Evolutionary conservation across 345 rosid genomes (phyloP).

Genomic region (Jatropha curcas): DNA sequence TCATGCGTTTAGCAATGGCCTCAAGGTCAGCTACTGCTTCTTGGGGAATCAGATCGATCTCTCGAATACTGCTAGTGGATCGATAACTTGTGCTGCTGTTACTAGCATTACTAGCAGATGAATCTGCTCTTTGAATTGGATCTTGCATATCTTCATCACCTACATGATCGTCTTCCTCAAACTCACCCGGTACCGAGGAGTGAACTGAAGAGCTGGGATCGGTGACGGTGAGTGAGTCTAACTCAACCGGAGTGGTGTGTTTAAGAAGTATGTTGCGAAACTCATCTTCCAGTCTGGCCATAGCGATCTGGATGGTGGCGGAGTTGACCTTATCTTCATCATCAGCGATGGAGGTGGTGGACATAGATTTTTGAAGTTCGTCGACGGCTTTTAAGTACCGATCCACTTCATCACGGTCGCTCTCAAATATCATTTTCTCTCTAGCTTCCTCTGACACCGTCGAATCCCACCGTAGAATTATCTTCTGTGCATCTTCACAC

Average conservation of each 20-base stretch:
- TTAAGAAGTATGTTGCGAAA: conserved; percentile 71
- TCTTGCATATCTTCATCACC: conserved; percentile 10
- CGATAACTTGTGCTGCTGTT: conserved; percentile 43
- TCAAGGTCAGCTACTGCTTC: conserved; percentile 71
- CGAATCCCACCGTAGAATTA: conserved; percentile 91
- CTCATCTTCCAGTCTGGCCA: conserved; percentile 98
- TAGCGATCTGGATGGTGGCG: conserved; percentile 85
- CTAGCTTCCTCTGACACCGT: conserved; percentile 82
- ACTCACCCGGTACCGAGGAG: conserved; percentile 14
- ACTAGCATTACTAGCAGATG: conserved; percentile 1
- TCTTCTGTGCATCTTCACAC: conserved; percentile 64
- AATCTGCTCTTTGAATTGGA: conserved; percentile 25
- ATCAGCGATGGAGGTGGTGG: conserved; percentile 46
- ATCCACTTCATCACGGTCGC: conserved; percentile 72
- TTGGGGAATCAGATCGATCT: conserved; percentile 74
- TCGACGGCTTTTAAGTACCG: conserved; percentile 87
- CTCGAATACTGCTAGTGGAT: conserved; percentile 82
- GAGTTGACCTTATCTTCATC: conserved; percentile 51
- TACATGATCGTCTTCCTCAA: conserved; percentile 7
- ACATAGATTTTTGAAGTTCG: conserved; percentile 68
- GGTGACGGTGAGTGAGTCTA: conserved; percentile 41
- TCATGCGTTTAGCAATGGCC: conserved; percentile 74
- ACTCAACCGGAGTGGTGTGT: conserved; percentile 63
- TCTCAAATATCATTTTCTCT: conserved; percentile 80
- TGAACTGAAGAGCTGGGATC: conserved; percentile 39